Conservation (phyloP, 1,284 basidiomycete genomes). For the Entoloma clypeatum region DNA sequence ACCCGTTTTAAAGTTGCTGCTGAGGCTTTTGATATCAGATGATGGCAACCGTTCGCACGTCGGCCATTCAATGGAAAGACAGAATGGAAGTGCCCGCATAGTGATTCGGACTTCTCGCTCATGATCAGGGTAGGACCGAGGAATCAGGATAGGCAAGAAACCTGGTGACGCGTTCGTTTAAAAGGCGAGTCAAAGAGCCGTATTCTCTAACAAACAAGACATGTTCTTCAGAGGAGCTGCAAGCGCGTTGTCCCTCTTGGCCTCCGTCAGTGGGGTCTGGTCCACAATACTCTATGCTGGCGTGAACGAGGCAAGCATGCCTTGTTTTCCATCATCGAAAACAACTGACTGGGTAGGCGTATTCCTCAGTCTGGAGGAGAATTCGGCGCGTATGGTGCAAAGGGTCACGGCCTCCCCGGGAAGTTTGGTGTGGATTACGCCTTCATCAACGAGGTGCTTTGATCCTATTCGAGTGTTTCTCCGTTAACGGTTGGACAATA, state of each 20-base stretch:
- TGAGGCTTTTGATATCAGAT: no score
- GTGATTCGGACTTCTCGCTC: no score
- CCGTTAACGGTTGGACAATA: background rate
- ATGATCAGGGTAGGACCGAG: no score
- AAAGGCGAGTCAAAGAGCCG: no score
- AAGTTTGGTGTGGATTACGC: slow-evolving; percentile 42
- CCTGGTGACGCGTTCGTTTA: background rate
- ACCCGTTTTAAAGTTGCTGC: no score
- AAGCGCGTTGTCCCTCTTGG: slow-evolving; percentile 6
- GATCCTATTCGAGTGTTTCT: background rate
- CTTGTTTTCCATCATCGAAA: background rate
- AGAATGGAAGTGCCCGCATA: no score
- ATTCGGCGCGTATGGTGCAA: slow-evolving; percentile 31
- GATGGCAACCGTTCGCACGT: no score
- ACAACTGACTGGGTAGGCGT: background rate
- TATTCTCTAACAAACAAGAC: background rate
- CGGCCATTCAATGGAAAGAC: no score
- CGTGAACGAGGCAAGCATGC: slow-evolving; percentile 30
- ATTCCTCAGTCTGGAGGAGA: slow-evolving; percentile 36
- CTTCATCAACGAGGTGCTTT: slow-evolving; percentile 42
- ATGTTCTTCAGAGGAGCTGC: slow-evolving; percentile 10
- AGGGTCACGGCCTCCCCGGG: slow-evolving; percentile 40
- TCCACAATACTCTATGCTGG: slow-evolving; percentile 34
- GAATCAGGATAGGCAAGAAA: background rate
- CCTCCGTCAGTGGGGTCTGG: slow-evolving; percentile 6